Evolutionary conservation across 805 yeast species (phyloP), one percentile per base, ranked within the genome.

Genomic region (Ogataea salicorniae): DNA sequence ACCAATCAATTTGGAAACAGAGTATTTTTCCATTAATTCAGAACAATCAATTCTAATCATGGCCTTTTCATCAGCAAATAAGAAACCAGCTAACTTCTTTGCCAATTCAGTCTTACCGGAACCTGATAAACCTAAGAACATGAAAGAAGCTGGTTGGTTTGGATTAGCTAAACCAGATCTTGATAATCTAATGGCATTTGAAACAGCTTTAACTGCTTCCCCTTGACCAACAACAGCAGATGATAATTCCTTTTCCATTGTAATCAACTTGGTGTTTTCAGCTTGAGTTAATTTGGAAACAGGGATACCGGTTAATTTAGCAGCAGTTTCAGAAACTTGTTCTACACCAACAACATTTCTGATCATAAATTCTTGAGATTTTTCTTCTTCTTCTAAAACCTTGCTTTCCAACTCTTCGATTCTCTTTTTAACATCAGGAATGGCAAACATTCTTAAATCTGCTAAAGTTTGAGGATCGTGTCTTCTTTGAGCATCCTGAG

Each of bases 81-180:
- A 76, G 74, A 94, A 94, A 0, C 95, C 96, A 11, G 99, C 98
- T 23, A 94, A 78, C 61, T 91, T 94, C 79, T 94, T 94, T 22
- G 99, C 98, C 58, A 94, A 76, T 68, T 94, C 98, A 8, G 99
- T 94, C 76, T 94, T 94, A 79, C 99, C 99, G 6, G 97, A 89
- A 59, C 99, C 99, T 2, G 96, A 87, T 50, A 92, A 78, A 50
- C 99, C 99, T 52, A 95, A 73, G 77, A 94, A 94, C 62, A 94
- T 63, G 78, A 94, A 94, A 14, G 96, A 87, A 0, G 98, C 89
- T 6, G 99, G 99, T 56, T 95, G 96, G 67, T 90, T 80, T 46
- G 99, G 99, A 67, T 94, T 94, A 22, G 97, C 87, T 54, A 94
- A 76, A 18, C 99, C 99, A 11, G 98, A 91, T 66, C 99, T 81